Evolutionary conservation across 2,329 filamentous ascomycete species (phyloP).

Genomic region (Phaeosphaeriaceae sp.): DNA sequence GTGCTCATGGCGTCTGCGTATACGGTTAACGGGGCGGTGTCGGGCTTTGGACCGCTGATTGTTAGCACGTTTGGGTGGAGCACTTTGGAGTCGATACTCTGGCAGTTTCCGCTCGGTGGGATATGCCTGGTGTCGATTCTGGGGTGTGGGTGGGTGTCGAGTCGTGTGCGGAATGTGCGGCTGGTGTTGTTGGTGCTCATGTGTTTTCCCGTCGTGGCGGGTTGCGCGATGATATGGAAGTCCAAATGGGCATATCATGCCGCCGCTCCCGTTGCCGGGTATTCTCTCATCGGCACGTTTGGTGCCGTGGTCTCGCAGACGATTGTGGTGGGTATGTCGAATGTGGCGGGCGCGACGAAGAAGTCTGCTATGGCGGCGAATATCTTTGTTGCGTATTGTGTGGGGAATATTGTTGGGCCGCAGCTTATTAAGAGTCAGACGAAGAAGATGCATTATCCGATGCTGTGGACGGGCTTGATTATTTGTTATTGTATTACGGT

Average conservation of each 20-base stretch:
- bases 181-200: slow-evolving; percentile 69
- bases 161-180: slow-evolving; percentile 66
- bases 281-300: slow-evolving; percentile 75
- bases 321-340: slow-evolving; percentile 65
- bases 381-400: slow-evolving; percentile 77
- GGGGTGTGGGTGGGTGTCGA: slow-evolving; percentile 68
- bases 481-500: slow-evolving; percentile 73
- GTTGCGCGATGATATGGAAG: slow-evolving; percentile 78
- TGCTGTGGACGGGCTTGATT: slow-evolving; percentile 73
- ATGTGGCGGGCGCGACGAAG: slow-evolving; percentile 78
- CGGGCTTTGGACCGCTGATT: slow-evolving; percentile 47
- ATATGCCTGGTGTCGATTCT: slow-evolving; percentile 72
- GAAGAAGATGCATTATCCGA: slow-evolving; percentile 70
- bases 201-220: slow-evolving; percentile 76
- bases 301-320: slow-evolving; percentile 71
- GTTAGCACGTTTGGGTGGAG: slow-evolving; percentile 53
- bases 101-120: slow-evolving; percentile 76
- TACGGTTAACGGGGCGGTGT: slow-evolving; percentile 58
- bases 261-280: slow-evolving; percentile 70
- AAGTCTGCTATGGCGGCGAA: slow-evolving; percentile 77
- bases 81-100: slow-evolving; percentile 49
- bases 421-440: slow-evolving; percentile 73
- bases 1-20: slow-evolving; percentile 60
- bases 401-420: slow-evolving; percentile 78
- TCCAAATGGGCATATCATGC: slow-evolving; percentile 67